Conservation (phyloP, 331 rosid species). For the Quercus tomentella region DNA sequence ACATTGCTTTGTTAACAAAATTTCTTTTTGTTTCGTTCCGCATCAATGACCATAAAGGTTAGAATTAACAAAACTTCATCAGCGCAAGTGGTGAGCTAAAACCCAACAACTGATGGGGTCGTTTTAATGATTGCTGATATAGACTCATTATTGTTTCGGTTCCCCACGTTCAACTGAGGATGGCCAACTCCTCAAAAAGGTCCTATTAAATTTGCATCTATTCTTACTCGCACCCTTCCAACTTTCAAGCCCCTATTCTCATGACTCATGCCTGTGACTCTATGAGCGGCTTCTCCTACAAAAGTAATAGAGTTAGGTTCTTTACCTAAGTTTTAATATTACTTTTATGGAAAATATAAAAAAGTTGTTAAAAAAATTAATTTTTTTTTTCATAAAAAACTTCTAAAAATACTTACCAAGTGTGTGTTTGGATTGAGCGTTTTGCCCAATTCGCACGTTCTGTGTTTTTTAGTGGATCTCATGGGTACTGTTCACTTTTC, state of each 20-base stretch:
- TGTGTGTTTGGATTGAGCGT: no score
- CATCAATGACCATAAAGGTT: slow-evolving; percentile 17
- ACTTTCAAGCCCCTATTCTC: background rate
- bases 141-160: slow-evolving; percentile 68
- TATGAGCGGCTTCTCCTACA: background rate
- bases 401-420: no score
- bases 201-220: slow-evolving; percentile 3
- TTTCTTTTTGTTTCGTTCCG: slow-evolving; percentile 22
- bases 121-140: slow-evolving; percentile 41
- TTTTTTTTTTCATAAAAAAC: accelerated
- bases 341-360: no score
- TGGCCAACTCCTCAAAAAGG: slow-evolving; percentile 23
- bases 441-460: no score
- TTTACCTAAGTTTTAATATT: no score
- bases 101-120: slow-evolving; percentile 32
- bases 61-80: background rate
- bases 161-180: slow-evolving; percentile 67
- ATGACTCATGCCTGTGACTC: background rate
- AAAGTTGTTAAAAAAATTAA: no score
- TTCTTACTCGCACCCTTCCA: background rate
- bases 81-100: slow-evolving; percentile 15
- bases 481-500: accelerated
- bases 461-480: no score
- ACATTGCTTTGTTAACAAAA: background rate
- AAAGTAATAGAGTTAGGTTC: background rate